Conservation (phyloP, 495 filamentous ascomycete species). For the Letharia lupina region DNA sequence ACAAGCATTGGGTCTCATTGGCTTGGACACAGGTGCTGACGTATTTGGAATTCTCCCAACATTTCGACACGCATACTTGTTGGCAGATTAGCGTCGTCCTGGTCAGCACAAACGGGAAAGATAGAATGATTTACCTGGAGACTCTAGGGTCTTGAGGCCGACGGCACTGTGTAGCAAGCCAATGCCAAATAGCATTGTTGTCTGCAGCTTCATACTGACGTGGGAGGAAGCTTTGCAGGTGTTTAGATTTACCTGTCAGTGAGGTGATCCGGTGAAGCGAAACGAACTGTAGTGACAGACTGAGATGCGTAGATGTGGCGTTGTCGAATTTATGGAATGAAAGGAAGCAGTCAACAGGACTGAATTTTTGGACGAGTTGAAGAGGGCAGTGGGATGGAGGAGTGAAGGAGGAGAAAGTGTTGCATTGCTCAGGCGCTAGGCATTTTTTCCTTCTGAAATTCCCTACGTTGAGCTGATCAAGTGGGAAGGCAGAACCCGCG, state of each 20-base stretch:
- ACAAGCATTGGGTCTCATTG: slow-evolving; percentile 28
- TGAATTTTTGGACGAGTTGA: background rate
- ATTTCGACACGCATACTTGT: slow-evolving; percentile 26
- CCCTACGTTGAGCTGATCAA: background rate
- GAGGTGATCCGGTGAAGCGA: background rate
- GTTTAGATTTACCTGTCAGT: background rate
- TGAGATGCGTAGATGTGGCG: background rate
- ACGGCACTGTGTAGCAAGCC: slow-evolving; percentile 8
- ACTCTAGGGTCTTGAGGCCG: background rate
- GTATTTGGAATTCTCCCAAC: slow-evolving; percentile 37
- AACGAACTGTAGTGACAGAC: slow-evolving; percentile 8
- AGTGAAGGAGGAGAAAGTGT: slow-evolving; percentile 8
- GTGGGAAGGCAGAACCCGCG: slow-evolving; percentile 13
- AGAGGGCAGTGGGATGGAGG: background rate
- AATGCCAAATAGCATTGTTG: slow-evolving; percentile 1
- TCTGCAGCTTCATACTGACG: slow-evolving; percentile 12
- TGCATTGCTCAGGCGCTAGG: background rate
- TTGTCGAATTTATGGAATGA: background rate
- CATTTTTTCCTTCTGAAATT: background rate
- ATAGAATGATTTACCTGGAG: slow-evolving; percentile 8
- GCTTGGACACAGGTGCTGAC: slow-evolving; percentile 27
- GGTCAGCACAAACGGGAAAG: background rate
- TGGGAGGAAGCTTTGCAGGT: slow-evolving; percentile 1
- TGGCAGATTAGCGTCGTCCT: slow-evolving; percentile 4
- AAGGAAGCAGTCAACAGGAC: background rate